Base-by-base conservation (phyloP, 371 early-diverging fungal genomes). In the Saksenaea oblongispora region DNA sequence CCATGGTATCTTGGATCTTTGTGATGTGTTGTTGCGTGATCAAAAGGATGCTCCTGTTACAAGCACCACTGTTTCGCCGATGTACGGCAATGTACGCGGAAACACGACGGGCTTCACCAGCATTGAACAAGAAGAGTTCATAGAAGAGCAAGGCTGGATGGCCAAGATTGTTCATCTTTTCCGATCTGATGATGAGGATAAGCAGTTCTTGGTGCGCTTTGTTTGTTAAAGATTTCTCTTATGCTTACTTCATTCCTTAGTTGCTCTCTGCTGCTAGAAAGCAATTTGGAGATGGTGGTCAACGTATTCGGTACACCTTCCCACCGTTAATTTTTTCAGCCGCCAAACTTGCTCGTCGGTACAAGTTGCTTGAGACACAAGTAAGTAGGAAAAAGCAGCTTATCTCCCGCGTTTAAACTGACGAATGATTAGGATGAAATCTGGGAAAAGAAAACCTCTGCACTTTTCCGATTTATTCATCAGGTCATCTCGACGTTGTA, bases 121-220 rank as follows among this genome's bases (percentile, higher is more conserved):
- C 53, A 72, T 87, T 31, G 88, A 89, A 68, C 82, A 83, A 44
- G 92, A 91, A 39, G 91, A 90, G 61, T 79, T 89, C 57, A 84
- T 85, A 1, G 93, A 93, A 67, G 96, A 96, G 70, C 93, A 94
- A 66, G 89, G 88, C 1, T 82, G 89, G 78, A 69, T 95, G 47
- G 97, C 95, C 1, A 89, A 91, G 63, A 75, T 96, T 61, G 87
- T 96, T 36, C 93, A 94, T 66, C 69, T 95, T 57, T 81, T 97
- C 56, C 83, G 77, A 62, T 84, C 86, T 17, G 87, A 84, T 4
- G 87, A 90, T 57, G 85, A 86, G 7, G 89, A 88, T 54, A 80
- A 84, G 1, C 94, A 95, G 62, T 89, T 94, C 62, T 70, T 86
- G 72, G 89, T 87, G 74, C 70, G 70, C 66, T n/a, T 28, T 3